These are phyloP conservation scores for Clitocybe nebularis DNA, from an alignment of 1,284 basidiomycete genomes.

Conservation along the genomic window DNA sequence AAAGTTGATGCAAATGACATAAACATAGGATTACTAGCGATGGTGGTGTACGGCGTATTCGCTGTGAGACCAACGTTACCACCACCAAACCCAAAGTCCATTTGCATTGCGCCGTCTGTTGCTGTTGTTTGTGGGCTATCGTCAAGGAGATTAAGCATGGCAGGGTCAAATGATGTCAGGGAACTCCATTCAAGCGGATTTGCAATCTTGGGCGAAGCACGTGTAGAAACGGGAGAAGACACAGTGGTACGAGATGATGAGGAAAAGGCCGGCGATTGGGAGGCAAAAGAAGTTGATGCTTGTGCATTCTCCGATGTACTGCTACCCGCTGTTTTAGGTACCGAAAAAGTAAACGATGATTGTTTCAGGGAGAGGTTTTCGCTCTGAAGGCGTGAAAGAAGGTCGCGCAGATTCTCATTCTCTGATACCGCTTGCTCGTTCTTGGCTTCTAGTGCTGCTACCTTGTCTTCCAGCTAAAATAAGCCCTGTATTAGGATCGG, in stretches of 20 bases:
- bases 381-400: slow-evolving; percentile 69
- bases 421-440: slow-evolving; percentile 63
- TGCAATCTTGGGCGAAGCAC: slow-evolving; percentile 26
- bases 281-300: slow-evolving; percentile 23
- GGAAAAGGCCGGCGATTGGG: slow-evolving; percentile 23
- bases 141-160: slow-evolving; percentile 56
- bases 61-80: slow-evolving; percentile 32
- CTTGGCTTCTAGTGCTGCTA: slow-evolving; percentile 74
- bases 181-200: slow-evolving; percentile 62
- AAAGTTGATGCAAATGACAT: slow-evolving; percentile 74
- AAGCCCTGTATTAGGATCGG: slow-evolving; percentile 6
- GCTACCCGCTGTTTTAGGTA: slow-evolving; percentile 43
- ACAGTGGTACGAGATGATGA: slow-evolving; percentile 24
- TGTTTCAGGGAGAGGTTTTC: slow-evolving; percentile 77
- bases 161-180: slow-evolving; percentile 63
- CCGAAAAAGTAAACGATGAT: slow-evolving; percentile 68
- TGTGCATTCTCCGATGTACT: slow-evolving; percentile 19
- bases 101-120: slow-evolving; percentile 53
- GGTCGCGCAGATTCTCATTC: slow-evolving; percentile 76
- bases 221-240: slow-evolving; percentile 27
- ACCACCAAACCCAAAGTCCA: slow-evolving; percentile 55
- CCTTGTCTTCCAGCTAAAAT: slow-evolving; percentile 74
- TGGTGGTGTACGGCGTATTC: slow-evolving; percentile 59
- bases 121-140: slow-evolving; percentile 48
- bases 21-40: slow-evolving; percentile 74